Percentiles rank a stretch among this genome's conserved stretches.
These are phyloP conservation scores for Aspergillus bombycis DNA, from an alignment of 2,329 filamentous ascomycete species.

Conservation along the genomic window DNA sequence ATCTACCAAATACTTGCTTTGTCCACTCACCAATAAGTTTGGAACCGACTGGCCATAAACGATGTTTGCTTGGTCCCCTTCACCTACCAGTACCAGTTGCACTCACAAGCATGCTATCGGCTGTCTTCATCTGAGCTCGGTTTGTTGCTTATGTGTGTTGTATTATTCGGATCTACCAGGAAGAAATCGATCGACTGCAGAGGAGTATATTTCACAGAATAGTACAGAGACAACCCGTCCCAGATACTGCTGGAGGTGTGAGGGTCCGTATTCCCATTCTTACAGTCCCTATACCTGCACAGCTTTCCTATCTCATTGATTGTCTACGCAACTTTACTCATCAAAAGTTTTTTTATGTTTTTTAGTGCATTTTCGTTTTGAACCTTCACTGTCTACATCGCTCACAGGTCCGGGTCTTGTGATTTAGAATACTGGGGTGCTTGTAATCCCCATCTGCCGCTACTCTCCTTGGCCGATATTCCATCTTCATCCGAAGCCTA, in stretches of 20 bases:
- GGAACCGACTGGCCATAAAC: slow-evolving; percentile 4
- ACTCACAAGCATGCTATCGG: slow-evolving; percentile 25
- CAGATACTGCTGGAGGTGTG: slow-evolving; percentile 20
- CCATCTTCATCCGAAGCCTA: not conserved
- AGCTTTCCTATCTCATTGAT: not conserved
- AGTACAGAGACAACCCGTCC: not conserved
- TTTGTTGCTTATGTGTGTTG: slow-evolving; percentile 18
- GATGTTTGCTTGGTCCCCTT: slow-evolving; percentile 21
- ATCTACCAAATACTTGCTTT: not conserved
- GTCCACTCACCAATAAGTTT: not conserved
- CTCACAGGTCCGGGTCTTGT: slow-evolving; percentile 10
- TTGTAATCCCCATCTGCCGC: slow-evolving; percentile 1
- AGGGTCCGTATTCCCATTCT: slow-evolving; percentile 15
- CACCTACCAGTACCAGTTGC: slow-evolving; percentile 16
- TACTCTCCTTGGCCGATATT: not conserved
- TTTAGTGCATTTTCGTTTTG: slow-evolving; percentile 3
- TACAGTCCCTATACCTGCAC: not conserved
- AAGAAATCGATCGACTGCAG: slow-evolving; percentile 2
- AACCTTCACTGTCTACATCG: slow-evolving; percentile 13
- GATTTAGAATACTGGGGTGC: slow-evolving; percentile 19
- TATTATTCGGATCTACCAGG: slow-evolving; percentile 5
- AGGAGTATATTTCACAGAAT: slow-evolving; percentile 1
- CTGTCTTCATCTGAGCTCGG: slow-evolving; percentile 18
- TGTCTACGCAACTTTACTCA: not conserved
- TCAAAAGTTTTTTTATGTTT: slow-evolving; percentile 8